These are phyloP conservation scores for Wickerhamomyces chambardii DNA, from an alignment of 805 yeast species.

Conservation along the genomic window DNA sequence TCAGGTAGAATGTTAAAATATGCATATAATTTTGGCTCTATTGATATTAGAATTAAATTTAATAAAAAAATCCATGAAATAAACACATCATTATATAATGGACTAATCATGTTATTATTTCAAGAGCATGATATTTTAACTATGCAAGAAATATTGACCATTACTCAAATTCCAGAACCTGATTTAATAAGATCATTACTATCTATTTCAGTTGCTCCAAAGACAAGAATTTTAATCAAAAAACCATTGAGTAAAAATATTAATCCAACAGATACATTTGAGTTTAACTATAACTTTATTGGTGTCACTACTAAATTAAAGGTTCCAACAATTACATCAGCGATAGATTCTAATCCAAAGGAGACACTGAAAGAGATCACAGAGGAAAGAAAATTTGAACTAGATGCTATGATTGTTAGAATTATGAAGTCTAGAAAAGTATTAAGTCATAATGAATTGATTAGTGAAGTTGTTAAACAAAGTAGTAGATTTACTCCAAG, in stretches of 20 bases:
- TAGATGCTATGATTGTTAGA: conserved; percentile 83
- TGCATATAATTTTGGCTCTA: conserved; percentile 80
- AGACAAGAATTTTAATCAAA: conserved; percentile 66
- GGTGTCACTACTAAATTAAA: conserved; percentile 63
- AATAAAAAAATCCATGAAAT: conserved; percentile 67
- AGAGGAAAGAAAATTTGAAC: conserved; percentile 55
- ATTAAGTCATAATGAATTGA: conserved; percentile 52
- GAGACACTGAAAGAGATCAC: conserved; percentile 48
- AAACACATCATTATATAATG: conserved; percentile 74
- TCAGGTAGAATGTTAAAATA: conserved; percentile 57
- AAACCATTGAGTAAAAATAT: conserved; percentile 70
- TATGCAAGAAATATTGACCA: conserved; percentile 48
- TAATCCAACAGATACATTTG: conserved; percentile 51
- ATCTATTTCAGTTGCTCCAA: conserved; percentile 79
- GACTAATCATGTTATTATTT: conserved; percentile 70
- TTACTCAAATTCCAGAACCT: conserved; percentile 61
- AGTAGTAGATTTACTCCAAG: conserved; percentile 64
- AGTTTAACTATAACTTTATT: conserved; percentile 59
- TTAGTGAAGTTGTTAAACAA: conserved; percentile 56
- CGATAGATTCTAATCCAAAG: conserved; percentile 25
- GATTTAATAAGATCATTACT: conserved; percentile 75
- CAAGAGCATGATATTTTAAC: conserved; percentile 46
- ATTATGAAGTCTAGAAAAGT: conserved; percentile 73
- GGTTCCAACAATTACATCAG: conserved; percentile 51
- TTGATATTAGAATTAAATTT: conserved; percentile 68